A percentile compares a stretch with the other conserved stretches of the same genome.
Conservation (phyloP, 2,329 filamentous ascomycete genomes). For the Xylaria sp. region DNA sequence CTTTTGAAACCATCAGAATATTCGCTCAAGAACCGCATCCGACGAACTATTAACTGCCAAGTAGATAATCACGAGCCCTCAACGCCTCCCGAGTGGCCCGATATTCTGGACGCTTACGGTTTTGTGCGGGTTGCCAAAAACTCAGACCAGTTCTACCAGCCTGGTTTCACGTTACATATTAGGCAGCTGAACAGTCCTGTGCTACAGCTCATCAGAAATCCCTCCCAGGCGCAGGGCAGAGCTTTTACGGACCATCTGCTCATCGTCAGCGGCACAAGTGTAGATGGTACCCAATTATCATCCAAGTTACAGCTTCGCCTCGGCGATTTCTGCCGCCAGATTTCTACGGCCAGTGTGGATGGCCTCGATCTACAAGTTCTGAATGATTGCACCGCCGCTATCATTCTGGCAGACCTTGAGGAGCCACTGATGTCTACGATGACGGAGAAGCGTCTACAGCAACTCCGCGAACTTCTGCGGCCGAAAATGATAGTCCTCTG, state of each 20-base stretch:
- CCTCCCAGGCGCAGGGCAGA: not conserved
- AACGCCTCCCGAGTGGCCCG: constrained; percentile 40
- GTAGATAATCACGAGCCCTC: constrained; percentile 17
- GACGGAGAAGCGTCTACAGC: constrained; percentile 36
- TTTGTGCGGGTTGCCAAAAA: constrained; percentile 38
- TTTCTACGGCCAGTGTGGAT: constrained; percentile 29
- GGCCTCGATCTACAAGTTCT: constrained; percentile 26
- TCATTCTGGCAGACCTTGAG: constrained; percentile 44
- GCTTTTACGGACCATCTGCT: constrained; percentile 34
- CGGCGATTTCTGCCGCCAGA: constrained; percentile 16
- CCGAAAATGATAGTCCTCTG: constrained; percentile 31
- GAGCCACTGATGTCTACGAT: constrained; percentile 39
- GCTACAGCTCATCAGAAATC: constrained; percentile 21
- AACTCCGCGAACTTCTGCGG: constrained; percentile 29
- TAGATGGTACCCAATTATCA: constrained; percentile 22
- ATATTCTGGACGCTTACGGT: constrained; percentile 38
- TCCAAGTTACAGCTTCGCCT: constrained; percentile 28
- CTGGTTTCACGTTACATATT: constrained; percentile 42
- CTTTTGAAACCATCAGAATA: constrained; percentile 22
- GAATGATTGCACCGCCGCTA: constrained; percentile 33
- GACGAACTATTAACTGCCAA: constrained; percentile 4
- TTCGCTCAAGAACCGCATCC: constrained; percentile 24
- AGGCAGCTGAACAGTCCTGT: constrained; percentile 39
- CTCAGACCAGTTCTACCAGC: constrained; percentile 37
- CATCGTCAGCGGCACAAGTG: constrained; percentile 35